A percentile compares a stretch with the other conserved stretches of the same genome.
These are phyloP conservation scores for Triticum aestivum DNA, from an alignment of 176 grass and related monocot species.

Conservation along the genomic window IWGSC_CS_RefSeq_v2.1 NC_057797.1:207785270-207785769, in stretches of 20 bases:
- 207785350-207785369: not conserved
- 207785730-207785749: not conserved
- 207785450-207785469: not conserved
- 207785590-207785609: not conserved
- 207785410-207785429: slow-evolving; percentile 38
- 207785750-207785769: not conserved
- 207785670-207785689: not conserved
- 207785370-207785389: slow-evolving; percentile 24
- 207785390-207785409: slow-evolving; percentile 40
- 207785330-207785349: not conserved
- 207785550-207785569: not conserved
- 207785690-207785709: slow-evolving; percentile 17
- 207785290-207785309: slow-evolving; percentile 39
- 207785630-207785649: slow-evolving; percentile 22
- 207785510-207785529: not conserved
- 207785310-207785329: slow-evolving; percentile 42
- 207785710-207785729: not conserved
- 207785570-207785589: not conserved
- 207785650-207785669: slow-evolving; percentile 3
- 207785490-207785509: not conserved
- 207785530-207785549: not conserved
- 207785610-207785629: not conserved
- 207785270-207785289: slow-evolving; percentile 65
- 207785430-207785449: slow-evolving; percentile 2
- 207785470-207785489: not conserved